Evolutionary conservation across 73 alveolate species (phyloP).

Genomic region (Paramecium caudatum): DNA sequence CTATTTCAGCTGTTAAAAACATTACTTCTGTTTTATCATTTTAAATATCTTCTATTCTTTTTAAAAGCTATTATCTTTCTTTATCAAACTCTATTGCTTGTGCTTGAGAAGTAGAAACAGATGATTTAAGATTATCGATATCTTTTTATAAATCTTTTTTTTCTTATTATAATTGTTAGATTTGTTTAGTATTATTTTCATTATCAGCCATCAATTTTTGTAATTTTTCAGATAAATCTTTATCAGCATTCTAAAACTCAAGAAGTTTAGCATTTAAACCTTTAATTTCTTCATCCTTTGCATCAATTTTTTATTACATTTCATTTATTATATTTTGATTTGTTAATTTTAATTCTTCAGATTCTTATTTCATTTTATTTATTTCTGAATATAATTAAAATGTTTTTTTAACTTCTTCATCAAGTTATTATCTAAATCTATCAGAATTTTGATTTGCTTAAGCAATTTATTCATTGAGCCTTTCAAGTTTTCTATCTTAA

Average conservation of each 20-base stretch:
- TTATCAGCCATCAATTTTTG: background rate
- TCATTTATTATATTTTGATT: background rate
- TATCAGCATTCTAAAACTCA: conserved; percentile 23
- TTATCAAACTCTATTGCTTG: background rate
- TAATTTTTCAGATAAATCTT: conserved; percentile 28
- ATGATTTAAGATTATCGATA: background rate
- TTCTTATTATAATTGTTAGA: background rate
- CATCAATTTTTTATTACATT: background rate
- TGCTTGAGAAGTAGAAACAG: background rate
- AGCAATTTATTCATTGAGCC: background rate
- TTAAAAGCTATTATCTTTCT: background rate
- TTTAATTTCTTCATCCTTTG: background rate
- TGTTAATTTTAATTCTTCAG: background rate
- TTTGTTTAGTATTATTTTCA: background rate
- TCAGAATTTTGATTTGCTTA: background rate
- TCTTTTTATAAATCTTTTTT: background rate
- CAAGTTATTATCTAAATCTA: background rate
- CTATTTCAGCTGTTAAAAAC: background rate
- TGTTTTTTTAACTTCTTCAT: background rate
- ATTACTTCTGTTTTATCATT: conserved; percentile 26
- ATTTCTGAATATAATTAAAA: conserved; percentile 2
- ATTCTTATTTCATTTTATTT: background rate
- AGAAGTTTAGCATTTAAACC: background rate
- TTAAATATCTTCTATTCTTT: background rate
- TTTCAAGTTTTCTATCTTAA: conserved; percentile 12